Base-by-base conservation (phyloP, 169 alveolate species). In the Plasmodium billcollinsi region DNA sequence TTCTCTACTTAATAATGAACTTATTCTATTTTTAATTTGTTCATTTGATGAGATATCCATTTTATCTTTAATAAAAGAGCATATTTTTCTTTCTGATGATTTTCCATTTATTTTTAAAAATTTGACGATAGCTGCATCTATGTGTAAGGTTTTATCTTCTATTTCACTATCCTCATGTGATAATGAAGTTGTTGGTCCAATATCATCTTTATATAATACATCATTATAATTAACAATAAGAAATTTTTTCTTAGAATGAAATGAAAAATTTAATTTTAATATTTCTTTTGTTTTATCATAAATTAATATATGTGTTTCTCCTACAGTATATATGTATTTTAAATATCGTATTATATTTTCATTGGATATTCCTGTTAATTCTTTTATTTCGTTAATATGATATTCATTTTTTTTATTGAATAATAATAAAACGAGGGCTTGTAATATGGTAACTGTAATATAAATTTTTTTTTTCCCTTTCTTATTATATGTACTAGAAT, bases 41-140 rank as follows among this genome's bases (percentile, higher is more conserved):
- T 80, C 90, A 56, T 39, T 69, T 29, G 90, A 67, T n/a, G 33
- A 14, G 20, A 33, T 80, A 61, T 80, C 70, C 75, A 69, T 50
- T 54, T 80, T 67, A 18, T 80, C 52, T 61, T 61, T 71, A 62
- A 61, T 47, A 26, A 63, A 33, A 33, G 80, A 12, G 45, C 70
- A 80, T 43, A 80, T 80, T 11, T 80, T 65, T 47, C 33, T 80
- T 73, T 80, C 74, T 61, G 90, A 80, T 69, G 90, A 39, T 56
- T 80, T 80, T 69, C 83, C 83, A 52, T 61, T 33, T 18, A 54
- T 15, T 67, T 80, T 80, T 69, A 80, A 58, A 49, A 54, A 63
- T 29, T 69, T 80, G 49, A 80, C 90, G 54, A 80, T 80, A 62
- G 85, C 69, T 54, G 90, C 90, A 80, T 80, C 90, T 4, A 80